These are phyloP conservation scores for Apophysomyces sp. DNA, from an alignment of 371 early-diverging fungal genomes.

Conservation along the genomic window DNA sequence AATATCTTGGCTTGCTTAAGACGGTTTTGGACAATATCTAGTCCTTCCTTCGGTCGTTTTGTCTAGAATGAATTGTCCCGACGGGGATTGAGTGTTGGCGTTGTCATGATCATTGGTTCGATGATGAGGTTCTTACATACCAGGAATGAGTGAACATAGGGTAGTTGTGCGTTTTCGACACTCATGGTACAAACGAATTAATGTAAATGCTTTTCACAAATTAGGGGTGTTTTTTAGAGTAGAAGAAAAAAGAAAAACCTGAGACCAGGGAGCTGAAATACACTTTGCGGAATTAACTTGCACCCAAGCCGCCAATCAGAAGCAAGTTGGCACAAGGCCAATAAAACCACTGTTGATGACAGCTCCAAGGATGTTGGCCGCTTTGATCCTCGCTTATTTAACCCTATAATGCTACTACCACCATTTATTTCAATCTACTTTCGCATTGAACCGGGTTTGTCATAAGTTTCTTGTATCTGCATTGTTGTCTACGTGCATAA, in stretches of 20 bases:
- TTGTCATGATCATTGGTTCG: no score
- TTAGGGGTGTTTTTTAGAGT: neutral
- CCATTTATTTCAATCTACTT: no score
- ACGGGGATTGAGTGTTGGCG: neutral
- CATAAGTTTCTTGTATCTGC: no score
- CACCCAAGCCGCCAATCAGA: no score
- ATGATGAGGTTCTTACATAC: neutral
- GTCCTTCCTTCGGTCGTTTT: constrained; percentile 43
- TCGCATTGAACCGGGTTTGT: neutral
- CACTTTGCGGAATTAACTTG: no score
- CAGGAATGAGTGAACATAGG: neutral
- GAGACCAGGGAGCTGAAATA: neutral
- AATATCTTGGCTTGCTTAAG: constrained; percentile 26
- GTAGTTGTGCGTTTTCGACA: neutral
- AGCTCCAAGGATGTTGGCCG: no score
- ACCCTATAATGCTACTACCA: no score
- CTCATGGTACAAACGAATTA: neutral
- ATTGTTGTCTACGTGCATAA: no score
- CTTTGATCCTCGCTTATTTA: no score
- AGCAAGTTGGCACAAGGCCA: no score
- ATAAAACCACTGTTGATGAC: no score
- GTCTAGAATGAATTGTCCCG: constrained; percentile 24
- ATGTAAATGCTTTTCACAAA: neutral
- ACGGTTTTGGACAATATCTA: constrained; percentile 39
- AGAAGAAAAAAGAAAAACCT: neutral